A percentile compares a stretch with the other conserved stretches of the same genome.
These are phyloP conservation scores for Mortierella claussenii DNA, from an alignment of 192 early-diverging fungal genomes.

Conservation along the genomic window DNA sequence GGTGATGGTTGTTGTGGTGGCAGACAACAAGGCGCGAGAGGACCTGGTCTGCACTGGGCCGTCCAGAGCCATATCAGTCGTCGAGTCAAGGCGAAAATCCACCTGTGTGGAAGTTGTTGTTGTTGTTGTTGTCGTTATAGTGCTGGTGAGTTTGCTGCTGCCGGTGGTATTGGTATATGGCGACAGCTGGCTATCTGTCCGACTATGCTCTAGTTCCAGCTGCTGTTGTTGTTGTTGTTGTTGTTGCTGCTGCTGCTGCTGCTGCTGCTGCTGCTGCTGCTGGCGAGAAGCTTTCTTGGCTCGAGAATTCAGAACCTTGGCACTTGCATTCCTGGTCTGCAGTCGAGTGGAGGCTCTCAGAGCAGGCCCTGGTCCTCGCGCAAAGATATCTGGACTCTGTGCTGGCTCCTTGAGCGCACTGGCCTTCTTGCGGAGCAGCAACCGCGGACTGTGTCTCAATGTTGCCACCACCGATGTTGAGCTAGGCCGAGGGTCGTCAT, in stretches of 20 bases:
- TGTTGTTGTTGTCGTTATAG: constrained; percentile 11
- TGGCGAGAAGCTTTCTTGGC: constrained; percentile 41
- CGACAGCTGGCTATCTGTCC: constrained; percentile 16
- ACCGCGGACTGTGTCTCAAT: constrained; percentile 40
- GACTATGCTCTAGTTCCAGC: constrained; percentile 11
- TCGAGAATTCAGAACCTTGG: constrained; percentile 24
- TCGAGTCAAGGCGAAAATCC: neutral
- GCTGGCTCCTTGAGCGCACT: constrained; percentile 52
- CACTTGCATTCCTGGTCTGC: constrained; percentile 48
- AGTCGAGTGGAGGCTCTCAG: constrained; percentile 39
- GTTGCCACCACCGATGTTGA: constrained; percentile 49
- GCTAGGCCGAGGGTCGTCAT: constrained; percentile 39
- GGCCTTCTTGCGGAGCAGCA: constrained; percentile 51
- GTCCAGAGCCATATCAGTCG: constrained; percentile 22
- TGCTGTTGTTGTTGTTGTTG: constrained; percentile 37
- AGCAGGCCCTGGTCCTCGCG: constrained; percentile 49
- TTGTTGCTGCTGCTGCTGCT: constrained; percentile 17
- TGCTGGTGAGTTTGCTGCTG: neutral
- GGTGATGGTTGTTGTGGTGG: constrained; percentile 5
- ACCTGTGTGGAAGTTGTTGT: constrained; percentile 5
- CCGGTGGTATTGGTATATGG: constrained; percentile 30
- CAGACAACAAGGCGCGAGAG: constrained; percentile 15
- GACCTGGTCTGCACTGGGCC: constrained; percentile 40
- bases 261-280: constrained; percentile 31
- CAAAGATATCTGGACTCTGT: constrained; percentile 54